phyloP scores from a whole-genome alignment of 2,329 filamentous ascomycete species.

The Ilyonectria sp. region DNA sequence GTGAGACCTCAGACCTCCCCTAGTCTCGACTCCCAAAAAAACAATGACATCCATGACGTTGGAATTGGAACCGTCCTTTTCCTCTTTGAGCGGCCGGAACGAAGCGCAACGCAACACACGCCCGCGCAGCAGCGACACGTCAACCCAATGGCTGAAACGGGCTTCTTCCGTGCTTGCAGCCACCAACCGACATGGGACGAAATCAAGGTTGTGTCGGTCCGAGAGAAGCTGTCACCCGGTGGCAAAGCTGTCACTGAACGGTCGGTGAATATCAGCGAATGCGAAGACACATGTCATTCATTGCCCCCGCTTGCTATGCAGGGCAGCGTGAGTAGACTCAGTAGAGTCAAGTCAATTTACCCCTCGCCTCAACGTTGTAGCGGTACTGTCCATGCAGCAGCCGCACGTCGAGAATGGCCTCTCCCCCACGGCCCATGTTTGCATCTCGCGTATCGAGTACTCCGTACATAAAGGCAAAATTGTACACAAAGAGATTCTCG shows the following conservation, averaged over 20 bases:
- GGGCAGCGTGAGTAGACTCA: background rate
- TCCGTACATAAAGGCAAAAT: background rate
- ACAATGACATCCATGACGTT: constrained; percentile 26
- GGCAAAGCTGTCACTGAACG: too few relatives aligned
- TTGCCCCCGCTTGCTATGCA: background rate
- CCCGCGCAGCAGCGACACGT: background rate
- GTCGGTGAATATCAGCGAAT: background rate
- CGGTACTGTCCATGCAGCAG: background rate
- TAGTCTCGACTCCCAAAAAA: background rate
- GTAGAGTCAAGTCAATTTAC: too few relatives aligned
- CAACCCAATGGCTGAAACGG: background rate
- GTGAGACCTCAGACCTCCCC: background rate
- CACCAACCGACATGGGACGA: too few relatives aligned
- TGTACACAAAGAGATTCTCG: constrained; percentile 7
- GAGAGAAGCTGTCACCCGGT: too few relatives aligned
- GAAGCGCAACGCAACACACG: background rate
- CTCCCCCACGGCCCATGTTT: background rate
- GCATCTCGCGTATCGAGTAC: constrained; percentile 4
- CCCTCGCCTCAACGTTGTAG: too few relatives aligned
- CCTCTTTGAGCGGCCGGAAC: background rate
- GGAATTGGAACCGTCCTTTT: constrained; percentile 11
- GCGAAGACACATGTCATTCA: background rate
- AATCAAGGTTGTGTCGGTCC: too few relatives aligned
- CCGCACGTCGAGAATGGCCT: background rate
- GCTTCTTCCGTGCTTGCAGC: background rate